These are phyloP conservation scores for Boletus putidus DNA, from an alignment of 1,284 basidiomycete species.

Conservation along the genomic window DNA sequence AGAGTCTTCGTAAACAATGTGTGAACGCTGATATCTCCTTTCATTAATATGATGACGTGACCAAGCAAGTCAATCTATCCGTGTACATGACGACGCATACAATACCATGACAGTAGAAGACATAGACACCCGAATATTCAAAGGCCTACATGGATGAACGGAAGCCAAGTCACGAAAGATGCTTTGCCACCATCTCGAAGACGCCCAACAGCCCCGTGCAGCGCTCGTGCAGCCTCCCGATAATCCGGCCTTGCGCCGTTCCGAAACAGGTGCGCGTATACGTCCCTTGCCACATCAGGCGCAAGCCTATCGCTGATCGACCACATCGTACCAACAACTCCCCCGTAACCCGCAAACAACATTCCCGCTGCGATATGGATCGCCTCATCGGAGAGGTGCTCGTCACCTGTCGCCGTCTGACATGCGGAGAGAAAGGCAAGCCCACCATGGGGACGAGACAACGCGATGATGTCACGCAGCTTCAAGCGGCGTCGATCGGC, in stretches of 20 bases:
- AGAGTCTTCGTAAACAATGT: no score
- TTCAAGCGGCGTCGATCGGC: no score
- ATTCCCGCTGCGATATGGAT: constrained; percentile 13
- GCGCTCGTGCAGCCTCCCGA: not conserved
- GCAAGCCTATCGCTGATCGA: no score
- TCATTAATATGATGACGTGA: no score
- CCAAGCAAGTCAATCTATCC: no score
- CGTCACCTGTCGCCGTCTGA: constrained; percentile 14
- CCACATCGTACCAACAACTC: constrained; percentile 18
- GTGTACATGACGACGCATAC: no score
- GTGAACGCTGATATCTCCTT: no score
- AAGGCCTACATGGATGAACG: constrained; percentile 15
- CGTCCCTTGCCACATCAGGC: constrained; percentile 7
- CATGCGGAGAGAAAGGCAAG: constrained; percentile 15
- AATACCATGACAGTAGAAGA: no score
- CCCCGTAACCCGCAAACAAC: constrained; percentile 11
- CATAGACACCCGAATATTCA: not conserved
- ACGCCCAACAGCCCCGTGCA: constrained; percentile 1
- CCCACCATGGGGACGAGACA: constrained; percentile 13
- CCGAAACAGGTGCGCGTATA: constrained; percentile 6
- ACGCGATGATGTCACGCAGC: constrained; percentile 9
- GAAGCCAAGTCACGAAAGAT: constrained; percentile 9
- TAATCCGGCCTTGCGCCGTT: not conserved
- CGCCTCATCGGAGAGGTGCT: constrained; percentile 5
- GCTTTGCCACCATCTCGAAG: not conserved